Conservation (phyloP, 148 eudicot species). For the Silene latifolia region DNA sequence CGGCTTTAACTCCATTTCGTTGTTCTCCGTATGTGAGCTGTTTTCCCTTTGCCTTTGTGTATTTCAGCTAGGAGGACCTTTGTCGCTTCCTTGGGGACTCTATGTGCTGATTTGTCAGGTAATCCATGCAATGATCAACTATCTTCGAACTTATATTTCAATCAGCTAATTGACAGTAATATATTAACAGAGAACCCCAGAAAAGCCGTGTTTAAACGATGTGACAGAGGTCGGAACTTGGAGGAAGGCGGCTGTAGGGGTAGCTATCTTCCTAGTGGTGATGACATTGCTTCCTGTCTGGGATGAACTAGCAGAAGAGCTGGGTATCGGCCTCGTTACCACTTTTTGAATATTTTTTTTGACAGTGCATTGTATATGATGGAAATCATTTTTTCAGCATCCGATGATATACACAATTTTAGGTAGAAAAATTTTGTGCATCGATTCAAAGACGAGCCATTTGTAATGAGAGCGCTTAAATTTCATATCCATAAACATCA, state of each 20-base stretch:
- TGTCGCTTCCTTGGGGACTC: conserved; percentile 97
- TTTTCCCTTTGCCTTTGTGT: neutral
- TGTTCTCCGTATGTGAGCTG: neutral
- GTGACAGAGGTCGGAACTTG: conserved; percentile 87
- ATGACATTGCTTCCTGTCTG: conserved; percentile 82
- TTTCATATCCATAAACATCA: too few species aligned
- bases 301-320: conserved; percentile 98
- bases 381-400: conserved; percentile 14
- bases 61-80: conserved; percentile 90
- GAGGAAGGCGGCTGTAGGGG: conserved; percentile 58
- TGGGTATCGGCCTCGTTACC: conserved; percentile 79
- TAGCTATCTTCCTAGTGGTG: conserved; percentile 56
- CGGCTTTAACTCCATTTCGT: neutral
- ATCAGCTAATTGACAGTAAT: conserved; percentile 3
- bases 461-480: neutral
- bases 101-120: conserved; percentile 98
- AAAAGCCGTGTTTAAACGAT: conserved; percentile 95
- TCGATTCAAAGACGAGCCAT: neutral
- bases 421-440: conserved; percentile 4
- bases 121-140: neutral
- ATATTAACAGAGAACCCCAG: conserved; percentile 77
- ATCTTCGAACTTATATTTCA: too few species aligned
- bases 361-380: conserved; percentile 20
- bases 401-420: neutral
- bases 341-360: conserved; percentile 38